A percentile compares a stretch with the other conserved stretches of the same genome.
Conservation (phyloP, 331 rosid genomes). For the Rosa hybrid region DNA sequence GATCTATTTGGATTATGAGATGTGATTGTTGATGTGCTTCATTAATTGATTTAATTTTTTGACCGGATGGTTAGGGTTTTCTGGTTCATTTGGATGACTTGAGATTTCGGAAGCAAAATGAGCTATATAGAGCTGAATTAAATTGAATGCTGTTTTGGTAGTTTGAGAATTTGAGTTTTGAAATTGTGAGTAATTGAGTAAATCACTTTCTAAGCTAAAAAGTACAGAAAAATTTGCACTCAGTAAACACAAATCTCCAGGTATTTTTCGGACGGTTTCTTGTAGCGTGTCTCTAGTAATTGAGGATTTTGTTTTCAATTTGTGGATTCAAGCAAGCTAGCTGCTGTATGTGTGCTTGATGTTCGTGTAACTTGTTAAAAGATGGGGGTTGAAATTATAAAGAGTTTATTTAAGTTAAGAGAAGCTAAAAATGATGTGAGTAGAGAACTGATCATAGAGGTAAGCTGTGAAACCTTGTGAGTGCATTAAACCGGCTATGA, state of each 20-base stretch:
- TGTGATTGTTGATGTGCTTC: not conserved
- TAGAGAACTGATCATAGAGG: not conserved
- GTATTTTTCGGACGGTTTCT: not conserved
- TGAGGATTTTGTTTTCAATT: not conserved
- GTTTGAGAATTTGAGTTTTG: conserved; percentile 6
- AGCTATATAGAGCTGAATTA: not conserved
- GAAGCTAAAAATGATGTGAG: not conserved
- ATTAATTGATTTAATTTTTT: not conserved
- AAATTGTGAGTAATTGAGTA: not conserved
- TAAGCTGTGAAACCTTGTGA: not conserved
- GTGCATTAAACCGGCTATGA: not conserved
- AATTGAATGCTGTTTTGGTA: not conserved
- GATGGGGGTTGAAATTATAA: not conserved
- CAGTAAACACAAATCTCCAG: not conserved
- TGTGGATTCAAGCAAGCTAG: not conserved
- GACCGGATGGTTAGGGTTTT: not conserved
- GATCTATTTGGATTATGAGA: not conserved
- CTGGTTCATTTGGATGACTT: conserved; percentile 1
- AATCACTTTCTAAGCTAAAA: not conserved
- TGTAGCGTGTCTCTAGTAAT: not conserved
- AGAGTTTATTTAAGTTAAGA: not conserved
- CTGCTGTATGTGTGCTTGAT: not conserved
- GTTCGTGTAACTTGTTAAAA: not conserved
- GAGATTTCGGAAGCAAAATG: not conserved
- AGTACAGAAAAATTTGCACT: not conserved